phyloP scores from a whole-genome alignment of 148 eudicot genomes.

The Beta vulgaris region DNA sequence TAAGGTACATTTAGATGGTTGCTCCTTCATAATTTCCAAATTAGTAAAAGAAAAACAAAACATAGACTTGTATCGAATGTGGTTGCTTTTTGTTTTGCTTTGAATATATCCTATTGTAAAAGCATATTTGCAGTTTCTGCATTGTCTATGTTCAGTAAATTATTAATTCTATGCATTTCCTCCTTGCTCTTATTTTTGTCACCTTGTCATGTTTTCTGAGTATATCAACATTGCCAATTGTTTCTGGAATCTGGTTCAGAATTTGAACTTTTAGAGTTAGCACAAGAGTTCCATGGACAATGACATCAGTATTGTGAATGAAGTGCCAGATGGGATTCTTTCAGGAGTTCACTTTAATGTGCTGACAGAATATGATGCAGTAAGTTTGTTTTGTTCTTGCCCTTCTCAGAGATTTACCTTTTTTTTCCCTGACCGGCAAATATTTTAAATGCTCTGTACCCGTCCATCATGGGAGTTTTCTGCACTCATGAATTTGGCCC shows the following conservation, averaged over 20 bases:
- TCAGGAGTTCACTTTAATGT: slow-evolving; percentile 55
- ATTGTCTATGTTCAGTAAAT: no score
- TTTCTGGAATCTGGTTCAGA: slow-evolving; percentile 11
- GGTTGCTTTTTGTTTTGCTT: neutral
- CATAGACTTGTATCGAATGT: neutral
- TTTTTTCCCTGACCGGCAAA: slow-evolving; percentile 11
- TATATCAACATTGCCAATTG: neutral
- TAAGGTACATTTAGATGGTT: neutral
- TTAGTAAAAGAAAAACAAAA: no score
- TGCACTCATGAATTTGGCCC: neutral
- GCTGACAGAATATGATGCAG: slow-evolving; percentile 66
- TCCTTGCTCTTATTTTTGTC: neutral
- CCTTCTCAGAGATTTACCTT: neutral
- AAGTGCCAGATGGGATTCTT: slow-evolving; percentile 53
- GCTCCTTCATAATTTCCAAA: neutral
- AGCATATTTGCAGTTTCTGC: no score
- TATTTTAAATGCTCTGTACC: neutral
- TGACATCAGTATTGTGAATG: slow-evolving; percentile 40
- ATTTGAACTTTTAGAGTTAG: slow-evolving; percentile 8
- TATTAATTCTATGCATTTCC: neutral
- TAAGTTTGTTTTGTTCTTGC: slow-evolving; percentile 37
- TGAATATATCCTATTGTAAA: neutral
- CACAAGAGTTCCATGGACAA: slow-evolving; percentile 48
- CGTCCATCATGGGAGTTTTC: neutral
- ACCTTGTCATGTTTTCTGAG: neutral